Base-by-base conservation (phyloP, 2,329 filamentous ascomycete genomes). In the Clonostachys byssicola region DNA sequence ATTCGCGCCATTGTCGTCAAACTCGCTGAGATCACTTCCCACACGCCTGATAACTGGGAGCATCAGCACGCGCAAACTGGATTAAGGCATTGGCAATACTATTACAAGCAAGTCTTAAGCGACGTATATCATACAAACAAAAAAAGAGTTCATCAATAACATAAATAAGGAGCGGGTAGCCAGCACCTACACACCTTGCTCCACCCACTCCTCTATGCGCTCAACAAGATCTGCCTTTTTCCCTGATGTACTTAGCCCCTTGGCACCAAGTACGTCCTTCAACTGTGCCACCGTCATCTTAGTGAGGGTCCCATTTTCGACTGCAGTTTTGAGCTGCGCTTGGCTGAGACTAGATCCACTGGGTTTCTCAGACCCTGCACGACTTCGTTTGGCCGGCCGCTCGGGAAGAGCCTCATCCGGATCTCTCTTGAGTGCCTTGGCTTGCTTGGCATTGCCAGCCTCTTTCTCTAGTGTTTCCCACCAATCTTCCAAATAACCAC, bases 401-500 rank as follows among this genome's bases (percentile, higher is more conserved):
- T 67, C 70, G 3, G 59, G 42, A 8, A 45, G 14, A n/a, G 23
- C 65, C 2, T 70, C 69, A 9, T 74, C 75, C 1, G 68, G 64
- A 47, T 80, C 77, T 17, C 77, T 72, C 61, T 85, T 85, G 40
- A 75, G 57, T 1, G 71, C 66, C 40, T 70, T 70, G 34, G 60
- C 61, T 23, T 66, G 61, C 46, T 62, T 59, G 6, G 70, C 57
- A 10, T 60, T 56, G 3, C 56, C 60, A 1, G 72, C 63, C 48
- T 84, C 81, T 9, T 77, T 67, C 33, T 87, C 80, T 6, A 96
- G 74, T 12, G 78, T 75, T 35, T 80, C 72, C 5, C 88, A 85
- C 85, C 92, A 96, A 34, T 89, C 83, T 42, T 86, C 73, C 10
- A 96, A 78, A 59, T 90, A 89, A 3, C 82, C 80, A 0, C 91